Base-by-base conservation (phyloP, 2,329 filamentous ascomycete species). In the Seiridium cupressi region DNA sequence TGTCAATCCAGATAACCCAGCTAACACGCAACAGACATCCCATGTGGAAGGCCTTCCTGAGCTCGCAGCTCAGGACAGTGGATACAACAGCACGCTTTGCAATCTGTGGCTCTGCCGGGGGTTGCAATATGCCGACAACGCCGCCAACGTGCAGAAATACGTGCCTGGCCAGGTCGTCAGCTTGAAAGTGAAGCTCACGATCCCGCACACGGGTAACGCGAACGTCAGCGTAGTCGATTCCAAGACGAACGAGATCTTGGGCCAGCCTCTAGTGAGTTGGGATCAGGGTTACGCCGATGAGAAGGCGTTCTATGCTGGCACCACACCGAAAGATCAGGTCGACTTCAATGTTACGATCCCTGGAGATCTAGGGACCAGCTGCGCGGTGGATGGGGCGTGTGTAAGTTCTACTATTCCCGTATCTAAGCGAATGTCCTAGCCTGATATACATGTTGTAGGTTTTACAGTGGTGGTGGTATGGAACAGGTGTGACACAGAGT, bases 201-300 rank as follows among this genome's bases (percentile, higher is more conserved):
- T 79, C 61, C 77, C 79, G 3, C 80, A 83, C 70, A 73, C 69
- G 55, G 80, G 80, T 61, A 70, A 73, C 57, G 79, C 79, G 64
- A 82, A 83, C 63, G 79, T 82, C 58, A 79, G 75, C 47, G 72
- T 82, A 57, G 79, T 82, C 61, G 77, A 81, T 60, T 79, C 78
- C 13, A 67, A 72, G 51, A 73, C 70, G 62, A 79, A 78, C 65
- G 60, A 68, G n/a, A 68, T 77, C 63, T 66, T 78, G 53, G 72
- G 75, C 26, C 40, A 60, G 3, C 72, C 73, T 3, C 66, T 78
- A 48, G 59, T 70, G 34, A 47, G 1, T 59, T 71, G 69, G 68
- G 64, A 64, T 13, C 57, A 61, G 10, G 69, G 70, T 4, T 71
- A 72, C 48, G 70, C 70, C 42, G 69, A 69, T 44, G 69, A 70